Evolutionary conservation across 2,329 filamentous ascomycete species (phyloP).

Genomic region (Tolypocladium guangdongense): DNA sequence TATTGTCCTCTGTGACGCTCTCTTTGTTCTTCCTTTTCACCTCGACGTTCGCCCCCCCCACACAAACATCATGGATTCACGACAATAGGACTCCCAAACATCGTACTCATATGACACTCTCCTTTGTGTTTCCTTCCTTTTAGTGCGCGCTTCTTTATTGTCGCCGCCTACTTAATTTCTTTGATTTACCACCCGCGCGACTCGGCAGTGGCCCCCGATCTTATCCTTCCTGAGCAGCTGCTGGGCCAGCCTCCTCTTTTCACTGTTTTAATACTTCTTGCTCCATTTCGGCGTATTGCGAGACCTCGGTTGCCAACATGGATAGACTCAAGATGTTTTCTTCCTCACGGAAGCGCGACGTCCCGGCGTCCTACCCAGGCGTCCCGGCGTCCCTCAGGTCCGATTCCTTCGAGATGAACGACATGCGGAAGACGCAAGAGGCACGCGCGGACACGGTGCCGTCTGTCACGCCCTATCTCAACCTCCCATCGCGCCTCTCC

Average conservation of each 20-base stretch:
- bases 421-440: conserved; percentile 18
- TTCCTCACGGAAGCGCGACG: conserved; percentile 21
- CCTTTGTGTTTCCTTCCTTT: neutral
- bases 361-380: conserved; percentile 20
- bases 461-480: conserved; percentile 81
- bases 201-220: neutral
- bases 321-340: conserved; percentile 25
- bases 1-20: neutral
- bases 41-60: neutral
- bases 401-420: conserved; percentile 24
- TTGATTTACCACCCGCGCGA: conserved; percentile 1
- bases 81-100: neutral
- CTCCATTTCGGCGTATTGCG: neutral
- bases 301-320: neutral
- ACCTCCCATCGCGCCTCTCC: conserved; percentile 77
- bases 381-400: conserved; percentile 26
- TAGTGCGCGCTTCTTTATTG: neutral
- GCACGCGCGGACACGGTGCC: conserved; percentile 46
- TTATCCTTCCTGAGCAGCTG: neutral
- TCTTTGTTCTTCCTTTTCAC: neutral
- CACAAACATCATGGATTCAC: neutral
- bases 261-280: neutral
- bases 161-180: neutral
- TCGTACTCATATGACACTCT: neutral
- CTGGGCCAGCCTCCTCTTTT: neutral